phyloP scores from a whole-genome alignment of 2,329 filamentous ascomycete genomes.

The Aspergillus ustus region DNA sequence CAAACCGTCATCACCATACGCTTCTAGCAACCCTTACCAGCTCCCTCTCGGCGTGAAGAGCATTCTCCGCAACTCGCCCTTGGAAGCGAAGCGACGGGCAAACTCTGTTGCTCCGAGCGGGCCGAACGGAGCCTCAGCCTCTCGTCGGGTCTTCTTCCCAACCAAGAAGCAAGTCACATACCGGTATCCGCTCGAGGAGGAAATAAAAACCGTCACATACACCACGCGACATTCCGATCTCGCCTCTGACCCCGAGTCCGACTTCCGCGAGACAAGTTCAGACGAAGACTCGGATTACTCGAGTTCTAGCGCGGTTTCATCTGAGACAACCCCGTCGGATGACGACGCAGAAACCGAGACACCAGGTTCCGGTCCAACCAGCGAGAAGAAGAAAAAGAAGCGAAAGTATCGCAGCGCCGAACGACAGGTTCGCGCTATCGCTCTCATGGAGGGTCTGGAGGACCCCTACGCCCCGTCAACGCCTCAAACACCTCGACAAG shows the following conservation, averaged over 20 bases:
- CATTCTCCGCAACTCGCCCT: slow-evolving; percentile 54
- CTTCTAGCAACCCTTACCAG: slow-evolving; percentile 42
- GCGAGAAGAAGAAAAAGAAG: slow-evolving; percentile 48
- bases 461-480: slow-evolving; percentile 51
- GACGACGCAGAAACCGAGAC: slow-evolving; percentile 32
- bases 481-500: slow-evolving; percentile 58
- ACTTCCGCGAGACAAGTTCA: slow-evolving; percentile 22
- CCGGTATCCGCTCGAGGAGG: slow-evolving; percentile 60
- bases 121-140: slow-evolving; percentile 38
- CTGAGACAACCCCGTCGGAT: slow-evolving; percentile 37
- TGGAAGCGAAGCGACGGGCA: slow-evolving; percentile 45
- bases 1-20: slow-evolving; percentile 39
- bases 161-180: slow-evolving; percentile 63
- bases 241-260: slow-evolving; percentile 32
- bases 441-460: slow-evolving; percentile 47
- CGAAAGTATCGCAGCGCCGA: slow-evolving; percentile 37
- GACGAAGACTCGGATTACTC: slow-evolving; percentile 35
- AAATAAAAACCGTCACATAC: slow-evolving; percentile 61
- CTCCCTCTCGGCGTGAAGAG: slow-evolving; percentile 50
- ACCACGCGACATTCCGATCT: slow-evolving; percentile 62
- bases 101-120: slow-evolving; percentile 41
- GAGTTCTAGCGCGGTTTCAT: slow-evolving; percentile 32
- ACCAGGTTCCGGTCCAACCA: slow-evolving; percentile 9
- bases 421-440: slow-evolving; percentile 46
- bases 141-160: slow-evolving; percentile 54